Percentiles rank a stretch among this genome's conserved stretches.
Evolutionary conservation across 108 stramenopile species (phyloP).

Genomic region (Cyclotella baltica): DNA sequence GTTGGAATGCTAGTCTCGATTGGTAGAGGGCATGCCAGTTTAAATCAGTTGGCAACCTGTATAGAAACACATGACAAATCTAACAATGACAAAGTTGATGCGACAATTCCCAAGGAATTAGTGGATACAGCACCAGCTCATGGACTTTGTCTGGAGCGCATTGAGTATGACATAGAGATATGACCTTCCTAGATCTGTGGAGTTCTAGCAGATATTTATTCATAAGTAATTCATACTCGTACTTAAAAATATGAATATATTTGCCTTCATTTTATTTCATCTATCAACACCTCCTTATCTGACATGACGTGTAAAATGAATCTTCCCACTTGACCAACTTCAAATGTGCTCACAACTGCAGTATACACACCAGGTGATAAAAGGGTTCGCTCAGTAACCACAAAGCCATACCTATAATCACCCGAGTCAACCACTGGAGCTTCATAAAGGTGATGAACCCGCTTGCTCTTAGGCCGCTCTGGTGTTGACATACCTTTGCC

Average conservation of each 20-base stretch:
- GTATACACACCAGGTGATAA: conserved; percentile 64
- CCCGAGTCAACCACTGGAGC: conserved; percentile 65
- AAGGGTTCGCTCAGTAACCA: conserved; percentile 47
- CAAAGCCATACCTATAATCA: conserved; percentile 73
- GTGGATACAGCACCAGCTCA: conserved; percentile 36
- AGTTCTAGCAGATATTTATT: background rate
- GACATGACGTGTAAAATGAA: conserved; percentile 41
- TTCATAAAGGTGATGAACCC: conserved; percentile 44
- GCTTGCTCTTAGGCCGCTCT: conserved; percentile 20
- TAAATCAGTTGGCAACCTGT: conserved; percentile 14
- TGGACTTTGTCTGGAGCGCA: conserved; percentile 43
- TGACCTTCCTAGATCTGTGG: background rate
- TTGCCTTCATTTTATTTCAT: conserved; percentile 23
- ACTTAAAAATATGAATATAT: too few species aligned
- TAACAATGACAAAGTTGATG: background rate
- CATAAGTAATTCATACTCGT: too few species aligned
- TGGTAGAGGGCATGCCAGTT: conserved; percentile 20
- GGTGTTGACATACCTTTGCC: background rate
- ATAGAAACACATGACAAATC: conserved; percentile 25
- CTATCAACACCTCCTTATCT: conserved; percentile 22
- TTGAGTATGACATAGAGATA: conserved; percentile 40
- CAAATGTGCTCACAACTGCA: conserved; percentile 61
- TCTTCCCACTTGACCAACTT: conserved; percentile 50
- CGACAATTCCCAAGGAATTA: conserved; percentile 9
- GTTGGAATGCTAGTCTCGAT: conserved; percentile 39